A percentile compares a stretch with the other conserved stretches of the same genome.
phyloP scores from a whole-genome alignment of 805 yeast genomes.

The Nakazawaea holstii region DNA sequence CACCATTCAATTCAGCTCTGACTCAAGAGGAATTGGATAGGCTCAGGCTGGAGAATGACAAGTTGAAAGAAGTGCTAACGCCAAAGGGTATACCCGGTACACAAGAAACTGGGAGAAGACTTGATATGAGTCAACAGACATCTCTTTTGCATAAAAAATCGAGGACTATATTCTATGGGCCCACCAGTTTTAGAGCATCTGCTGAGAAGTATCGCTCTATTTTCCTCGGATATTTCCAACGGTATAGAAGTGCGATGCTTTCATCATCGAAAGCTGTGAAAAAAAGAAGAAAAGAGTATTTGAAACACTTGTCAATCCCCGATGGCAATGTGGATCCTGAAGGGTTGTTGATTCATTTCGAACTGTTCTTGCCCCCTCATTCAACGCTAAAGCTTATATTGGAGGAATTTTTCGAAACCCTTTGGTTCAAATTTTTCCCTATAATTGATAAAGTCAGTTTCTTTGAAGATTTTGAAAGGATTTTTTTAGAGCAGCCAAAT shows the following conservation, averaged over 20 bases:
- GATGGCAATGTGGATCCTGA: background rate
- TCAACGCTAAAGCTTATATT: background rate
- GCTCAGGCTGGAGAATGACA: background rate
- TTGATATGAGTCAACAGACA: background rate
- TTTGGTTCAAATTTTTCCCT: constrained; percentile 29
- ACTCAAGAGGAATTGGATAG: background rate
- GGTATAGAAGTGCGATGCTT: background rate
- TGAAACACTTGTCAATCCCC: background rate
- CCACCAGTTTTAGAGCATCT: background rate
- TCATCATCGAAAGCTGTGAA: background rate
- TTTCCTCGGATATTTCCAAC: background rate
- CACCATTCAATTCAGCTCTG: background rate
- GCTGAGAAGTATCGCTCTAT: background rate
- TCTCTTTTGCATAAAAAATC: background rate
- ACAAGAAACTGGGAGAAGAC: background rate
- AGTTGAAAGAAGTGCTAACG: background rate
- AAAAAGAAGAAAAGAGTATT: background rate
- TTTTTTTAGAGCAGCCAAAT: background rate
- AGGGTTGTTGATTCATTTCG: background rate
- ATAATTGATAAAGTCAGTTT: constrained; percentile 31
- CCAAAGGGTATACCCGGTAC: too few species aligned
- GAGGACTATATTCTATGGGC: background rate
- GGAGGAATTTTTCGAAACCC: background rate
- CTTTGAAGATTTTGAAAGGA: background rate
- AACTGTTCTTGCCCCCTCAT: background rate